Conservation (phyloP, 192 early-diverging fungal species). For the Umbelopsis isabellina region DNA sequence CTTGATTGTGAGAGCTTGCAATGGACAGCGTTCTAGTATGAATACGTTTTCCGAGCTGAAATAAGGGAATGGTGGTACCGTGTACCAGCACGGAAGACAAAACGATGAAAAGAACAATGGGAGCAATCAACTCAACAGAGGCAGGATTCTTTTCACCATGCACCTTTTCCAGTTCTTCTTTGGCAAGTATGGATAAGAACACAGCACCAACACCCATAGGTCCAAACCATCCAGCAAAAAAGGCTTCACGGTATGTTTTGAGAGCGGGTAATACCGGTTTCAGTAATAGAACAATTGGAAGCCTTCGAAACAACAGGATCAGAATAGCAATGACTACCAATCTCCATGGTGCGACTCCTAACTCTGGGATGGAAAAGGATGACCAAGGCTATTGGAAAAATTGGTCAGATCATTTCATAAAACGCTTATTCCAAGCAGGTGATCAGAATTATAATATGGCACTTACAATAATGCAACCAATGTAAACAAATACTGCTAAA, state of each 20-base stretch:
- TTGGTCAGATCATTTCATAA: not conserved
- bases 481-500: slow-evolving; percentile 86
- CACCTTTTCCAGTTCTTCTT: slow-evolving; percentile 38
- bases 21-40: slow-evolving; percentile 41
- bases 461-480: slow-evolving; percentile 71
- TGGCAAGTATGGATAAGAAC: slow-evolving; percentile 51
- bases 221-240: slow-evolving; percentile 92
- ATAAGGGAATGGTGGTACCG: slow-evolving; percentile 77
- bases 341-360: slow-evolving; percentile 70
- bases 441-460: not conserved
- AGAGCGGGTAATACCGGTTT: slow-evolving; percentile 72
- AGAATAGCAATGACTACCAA: slow-evolving; percentile 62
- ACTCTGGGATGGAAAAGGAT: slow-evolving; percentile 54
- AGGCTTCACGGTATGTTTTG: slow-evolving; percentile 70
- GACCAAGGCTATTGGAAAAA: slow-evolving; percentile 56
- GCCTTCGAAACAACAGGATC: slow-evolving; percentile 71
- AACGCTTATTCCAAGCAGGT: not conserved
- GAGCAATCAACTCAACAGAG: slow-evolving; percentile 43
- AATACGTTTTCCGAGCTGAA: slow-evolving; percentile 62
- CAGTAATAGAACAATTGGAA: slow-evolving; percentile 69
- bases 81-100: slow-evolving; percentile 83
- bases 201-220: slow-evolving; percentile 71
- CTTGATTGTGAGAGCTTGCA: slow-evolving; percentile 31
- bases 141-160: slow-evolving; percentile 23
- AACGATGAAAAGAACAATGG: slow-evolving; percentile 75